Conservation (phyloP, 2,329 filamentous ascomycete species). For the Zymoseptoria brevis region DNA sequence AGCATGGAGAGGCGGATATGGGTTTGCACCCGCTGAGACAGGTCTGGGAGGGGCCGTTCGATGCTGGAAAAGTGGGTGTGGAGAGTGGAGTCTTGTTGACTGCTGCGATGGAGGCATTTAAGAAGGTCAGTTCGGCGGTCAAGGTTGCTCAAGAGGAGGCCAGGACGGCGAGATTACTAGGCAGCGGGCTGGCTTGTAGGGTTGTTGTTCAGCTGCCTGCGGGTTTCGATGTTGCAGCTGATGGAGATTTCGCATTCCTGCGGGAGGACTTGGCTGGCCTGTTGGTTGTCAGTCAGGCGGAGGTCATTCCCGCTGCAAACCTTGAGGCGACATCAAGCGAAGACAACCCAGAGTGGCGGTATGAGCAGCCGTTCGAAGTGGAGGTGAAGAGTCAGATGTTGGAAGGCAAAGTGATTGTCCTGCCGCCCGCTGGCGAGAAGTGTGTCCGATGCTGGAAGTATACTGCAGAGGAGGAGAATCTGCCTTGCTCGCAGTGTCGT, state of each 20-base stretch:
- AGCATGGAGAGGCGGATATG: neutral
- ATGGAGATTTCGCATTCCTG: conserved; percentile 9
- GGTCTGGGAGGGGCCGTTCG: conserved; percentile 21
- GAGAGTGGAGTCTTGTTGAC: conserved; percentile 38
- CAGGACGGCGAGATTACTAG: conserved; percentile 62
- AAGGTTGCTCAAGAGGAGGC: conserved; percentile 70
- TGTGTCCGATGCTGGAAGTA: conserved; percentile 89
- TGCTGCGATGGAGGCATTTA: conserved; percentile 34
- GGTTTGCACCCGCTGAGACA: conserved; percentile 20
- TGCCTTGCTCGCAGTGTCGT: conserved; percentile 68
- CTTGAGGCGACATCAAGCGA: conserved; percentile 6
- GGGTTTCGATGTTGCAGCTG: conserved; percentile 1
- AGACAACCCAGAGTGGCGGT: conserved; percentile 33
- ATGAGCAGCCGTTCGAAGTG: conserved; percentile 36
- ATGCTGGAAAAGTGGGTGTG: neutral
- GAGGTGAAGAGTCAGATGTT: conserved; percentile 12
- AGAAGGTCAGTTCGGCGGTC: conserved; percentile 54
- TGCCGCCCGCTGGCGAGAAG: conserved; percentile 52
- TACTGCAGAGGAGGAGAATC: conserved; percentile 52
- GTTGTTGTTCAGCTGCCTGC: conserved; percentile 46
- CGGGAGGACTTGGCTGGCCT: conserved; percentile 32
- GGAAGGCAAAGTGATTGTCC: conserved; percentile 22
- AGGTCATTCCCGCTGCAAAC: conserved; percentile 12
- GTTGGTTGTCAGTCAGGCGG: conserved; percentile 37
- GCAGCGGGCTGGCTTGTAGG: conserved; percentile 71